Conservation (phyloP, 164 flowering plant genomes). For the Vitis cinerea region DNA sequence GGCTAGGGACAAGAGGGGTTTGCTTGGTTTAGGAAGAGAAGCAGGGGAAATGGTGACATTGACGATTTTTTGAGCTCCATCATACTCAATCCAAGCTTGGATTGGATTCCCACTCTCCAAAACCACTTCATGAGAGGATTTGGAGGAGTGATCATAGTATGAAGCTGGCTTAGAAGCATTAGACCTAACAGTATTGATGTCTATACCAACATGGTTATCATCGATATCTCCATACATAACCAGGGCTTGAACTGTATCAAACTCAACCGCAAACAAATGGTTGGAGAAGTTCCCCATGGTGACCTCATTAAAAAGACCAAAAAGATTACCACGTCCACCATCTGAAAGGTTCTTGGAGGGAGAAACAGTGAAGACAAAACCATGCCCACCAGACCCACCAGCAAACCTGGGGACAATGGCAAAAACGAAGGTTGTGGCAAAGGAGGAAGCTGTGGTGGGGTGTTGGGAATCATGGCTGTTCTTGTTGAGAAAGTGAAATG, state of each 20-base stretch:
- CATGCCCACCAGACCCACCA: background rate
- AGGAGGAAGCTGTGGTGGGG: background rate
- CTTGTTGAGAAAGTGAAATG: background rate
- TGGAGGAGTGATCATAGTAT: slow-evolving; percentile 1
- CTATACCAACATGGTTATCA: slow-evolving; percentile 10
- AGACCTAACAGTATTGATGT: slow-evolving; percentile 1
- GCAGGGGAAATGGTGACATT: slow-evolving; percentile 20
- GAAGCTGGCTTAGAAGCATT: background rate
- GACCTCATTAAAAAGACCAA: background rate
- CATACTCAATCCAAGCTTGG: slow-evolving; percentile 28
- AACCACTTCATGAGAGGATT: background rate
- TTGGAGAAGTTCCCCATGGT: slow-evolving; percentile 8
- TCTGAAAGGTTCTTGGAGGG: too few relatives aligned
- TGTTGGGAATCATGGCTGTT: background rate
- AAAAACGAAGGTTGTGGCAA: slow-evolving; percentile 1
- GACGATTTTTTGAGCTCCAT: slow-evolving; percentile 6
- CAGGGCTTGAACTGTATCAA: slow-evolving; percentile 20
- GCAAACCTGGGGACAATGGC: background rate
- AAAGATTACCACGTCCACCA: too few relatives aligned
- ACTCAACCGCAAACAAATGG: slow-evolving; percentile 27
- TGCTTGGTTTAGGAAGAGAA: slow-evolving; percentile 8
- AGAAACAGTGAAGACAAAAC: background rate
- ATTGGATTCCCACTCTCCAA: slow-evolving; percentile 2
- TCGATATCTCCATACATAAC: background rate
- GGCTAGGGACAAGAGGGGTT: slow-evolving; percentile 15